These are phyloP conservation scores for Saitozyma podzolica DNA, from an alignment of 768 basidiomycete genomes.

Conservation along the genomic window DNA sequence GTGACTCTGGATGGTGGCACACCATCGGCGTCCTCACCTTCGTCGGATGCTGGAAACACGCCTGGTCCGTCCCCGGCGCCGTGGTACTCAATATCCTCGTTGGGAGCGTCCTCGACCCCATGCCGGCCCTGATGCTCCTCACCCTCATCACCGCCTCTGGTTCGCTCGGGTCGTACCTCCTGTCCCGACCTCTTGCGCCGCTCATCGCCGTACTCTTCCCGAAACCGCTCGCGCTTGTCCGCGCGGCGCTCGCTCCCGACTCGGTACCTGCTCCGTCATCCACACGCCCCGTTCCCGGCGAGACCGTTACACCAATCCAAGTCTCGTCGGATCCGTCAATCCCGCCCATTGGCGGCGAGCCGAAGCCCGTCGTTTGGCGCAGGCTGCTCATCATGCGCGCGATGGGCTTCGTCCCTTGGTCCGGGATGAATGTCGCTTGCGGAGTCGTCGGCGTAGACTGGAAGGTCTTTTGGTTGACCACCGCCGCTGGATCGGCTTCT, in stretches of 20 bases:
- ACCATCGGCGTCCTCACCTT: conserved; percentile 79
- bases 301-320: conserved; percentile 33
- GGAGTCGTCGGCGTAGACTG: conserved; percentile 78
- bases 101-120: conserved; percentile 80
- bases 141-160: conserved; percentile 84
- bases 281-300: conserved; percentile 2
- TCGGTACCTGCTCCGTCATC: conserved; percentile 49
- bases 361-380: conserved; percentile 63
- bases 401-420: conserved; percentile 93
- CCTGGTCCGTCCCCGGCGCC: conserved; percentile 94
- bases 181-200: conserved; percentile 81
- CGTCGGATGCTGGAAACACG: conserved; percentile 90
- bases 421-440: conserved; percentile 93
- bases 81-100: conserved; percentile 91
- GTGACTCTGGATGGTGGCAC: conserved; percentile 57
- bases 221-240: conserved; percentile 78
- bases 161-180: conserved; percentile 74
- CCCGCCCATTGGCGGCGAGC: conserved; percentile 17
- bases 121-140: conserved; percentile 75
- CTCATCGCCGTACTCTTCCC: conserved; percentile 79
- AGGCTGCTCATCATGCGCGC: conserved; percentile 82
- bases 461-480: conserved; percentile 51
- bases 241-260: conserved; percentile 65
- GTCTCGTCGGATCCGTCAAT: conserved; percentile 20
- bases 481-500: conserved; percentile 51